phyloP scores from a whole-genome alignment of 441 rosid species.

The Eruca vesicaria region DNA sequence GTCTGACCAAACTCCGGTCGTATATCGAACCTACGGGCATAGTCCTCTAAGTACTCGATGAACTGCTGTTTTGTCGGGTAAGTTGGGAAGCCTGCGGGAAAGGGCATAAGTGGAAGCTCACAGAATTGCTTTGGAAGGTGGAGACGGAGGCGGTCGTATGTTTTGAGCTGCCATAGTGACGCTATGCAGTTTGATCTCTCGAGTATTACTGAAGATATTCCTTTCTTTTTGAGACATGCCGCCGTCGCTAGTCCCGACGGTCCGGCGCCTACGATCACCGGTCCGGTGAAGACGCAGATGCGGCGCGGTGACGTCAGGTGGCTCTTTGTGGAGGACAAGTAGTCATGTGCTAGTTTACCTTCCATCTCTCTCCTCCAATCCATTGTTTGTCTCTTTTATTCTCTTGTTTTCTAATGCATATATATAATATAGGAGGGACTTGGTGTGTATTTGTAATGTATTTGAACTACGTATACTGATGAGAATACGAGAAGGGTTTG shows the following conservation, averaged over 20 bases:
- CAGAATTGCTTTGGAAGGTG: constrained; percentile 42
- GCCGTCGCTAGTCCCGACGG: constrained; percentile 42
- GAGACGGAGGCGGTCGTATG: constrained; percentile 40
- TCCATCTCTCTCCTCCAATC: constrained; percentile 62
- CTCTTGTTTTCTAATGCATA: constrained; percentile 2
- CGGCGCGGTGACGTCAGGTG: constrained; percentile 24
- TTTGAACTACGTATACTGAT: background rate
- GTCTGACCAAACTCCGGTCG: constrained; percentile 37
- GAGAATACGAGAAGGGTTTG: constrained; percentile 28
- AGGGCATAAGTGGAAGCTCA: constrained; percentile 38
- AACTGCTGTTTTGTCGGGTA: constrained; percentile 44
- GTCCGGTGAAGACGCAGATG: constrained; percentile 35
- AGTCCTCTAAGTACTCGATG: constrained; percentile 35
- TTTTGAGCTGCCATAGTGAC: constrained; percentile 40
- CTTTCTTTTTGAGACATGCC: constrained; percentile 36
- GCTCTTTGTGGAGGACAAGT: constrained; percentile 34
- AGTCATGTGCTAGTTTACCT: constrained; percentile 74
- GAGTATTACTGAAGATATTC: constrained; percentile 28
- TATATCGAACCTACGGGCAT: constrained; percentile 33
- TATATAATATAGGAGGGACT: constrained; percentile 23
- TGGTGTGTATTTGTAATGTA: constrained; percentile 20
- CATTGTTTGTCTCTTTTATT: background rate
- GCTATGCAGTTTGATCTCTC: constrained; percentile 46
- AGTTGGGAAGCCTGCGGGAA: constrained; percentile 36
- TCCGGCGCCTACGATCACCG: constrained; percentile 43